Conservation (phyloP, 345 rosid species). For the Sisymbrium irio region DNA sequence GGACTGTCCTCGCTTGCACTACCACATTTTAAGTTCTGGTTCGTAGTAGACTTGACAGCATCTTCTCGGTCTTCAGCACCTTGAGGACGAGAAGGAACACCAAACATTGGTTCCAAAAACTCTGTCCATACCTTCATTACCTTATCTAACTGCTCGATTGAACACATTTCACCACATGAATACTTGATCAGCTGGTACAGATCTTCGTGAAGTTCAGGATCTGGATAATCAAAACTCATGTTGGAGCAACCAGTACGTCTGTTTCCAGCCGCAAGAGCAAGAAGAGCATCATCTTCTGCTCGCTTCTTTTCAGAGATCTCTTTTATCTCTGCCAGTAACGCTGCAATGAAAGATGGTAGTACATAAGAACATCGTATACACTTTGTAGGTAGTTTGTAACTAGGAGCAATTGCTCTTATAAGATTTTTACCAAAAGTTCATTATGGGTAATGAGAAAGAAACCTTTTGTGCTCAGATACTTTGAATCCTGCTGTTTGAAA, state of each 20-base stretch:
- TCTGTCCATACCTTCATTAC: constrained; percentile 92
- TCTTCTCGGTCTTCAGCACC: constrained; percentile 86
- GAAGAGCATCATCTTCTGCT: constrained; percentile 77
- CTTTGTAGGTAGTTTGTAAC: neutral
- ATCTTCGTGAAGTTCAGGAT: constrained; percentile 85
- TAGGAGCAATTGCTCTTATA: neutral
- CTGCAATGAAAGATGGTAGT: constrained; percentile 44
- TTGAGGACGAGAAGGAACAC: constrained; percentile 79
- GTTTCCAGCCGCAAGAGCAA: constrained; percentile 84
- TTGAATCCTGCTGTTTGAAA: constrained; percentile 96
- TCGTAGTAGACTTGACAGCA: constrained; percentile 60
- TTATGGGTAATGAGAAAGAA: neutral
- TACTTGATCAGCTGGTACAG: constrained; percentile 87
- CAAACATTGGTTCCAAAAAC: constrained; percentile 83
- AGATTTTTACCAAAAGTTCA: neutral
- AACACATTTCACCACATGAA: constrained; percentile 91
- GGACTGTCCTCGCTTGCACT: constrained; percentile 60
- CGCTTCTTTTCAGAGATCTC: constrained; percentile 80
- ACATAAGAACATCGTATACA: neutral
- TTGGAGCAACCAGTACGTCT: constrained; percentile 57
- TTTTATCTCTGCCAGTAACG: constrained; percentile 83
- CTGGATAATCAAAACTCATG: constrained; percentile 77
- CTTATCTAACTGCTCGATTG: constrained; percentile 82
- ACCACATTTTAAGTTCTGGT: constrained; percentile 45
- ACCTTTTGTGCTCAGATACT: constrained; percentile 95